These are phyloP conservation scores for Pseudogymnoascus destructans DNA, from an alignment of 2,329 filamentous ascomycete genomes.

Conservation along the genomic window DNA sequence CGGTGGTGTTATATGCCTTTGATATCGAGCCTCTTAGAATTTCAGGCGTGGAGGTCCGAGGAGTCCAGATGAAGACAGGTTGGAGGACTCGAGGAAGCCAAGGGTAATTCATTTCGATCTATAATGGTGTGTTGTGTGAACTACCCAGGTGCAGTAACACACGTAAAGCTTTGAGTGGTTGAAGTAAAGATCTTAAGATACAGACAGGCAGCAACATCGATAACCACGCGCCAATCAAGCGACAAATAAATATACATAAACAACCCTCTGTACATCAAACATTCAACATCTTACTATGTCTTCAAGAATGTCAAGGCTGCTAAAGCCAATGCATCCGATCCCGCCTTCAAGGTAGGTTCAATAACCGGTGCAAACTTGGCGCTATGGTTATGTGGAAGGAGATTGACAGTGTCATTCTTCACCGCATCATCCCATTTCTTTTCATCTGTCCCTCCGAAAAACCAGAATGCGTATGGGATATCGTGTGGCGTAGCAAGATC, in stretches of 20 bases:
- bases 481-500: slow-evolving; percentile 15
- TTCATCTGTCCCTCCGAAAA: slow-evolving; percentile 40
- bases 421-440: slow-evolving; percentile 37
- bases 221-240: background rate
- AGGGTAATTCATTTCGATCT: background rate
- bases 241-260: background rate
- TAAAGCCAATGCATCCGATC: slow-evolving; percentile 37
- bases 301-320: slow-evolving; percentile 32
- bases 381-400: slow-evolving; percentile 45
- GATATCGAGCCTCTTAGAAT: no score
- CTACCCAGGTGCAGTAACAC: no score
- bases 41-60: slow-evolving; percentile 13
- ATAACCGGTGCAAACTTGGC: slow-evolving; percentile 45
- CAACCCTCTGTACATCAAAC: background rate
- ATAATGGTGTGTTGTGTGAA: background rate
- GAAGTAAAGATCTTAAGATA: background rate
- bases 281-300: no score
- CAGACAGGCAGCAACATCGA: background rate
- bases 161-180: background rate
- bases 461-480: slow-evolving; percentile 41
- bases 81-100: slow-evolving; percentile 11
- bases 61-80: slow-evolving; percentile 16
- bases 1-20: no score
- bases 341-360: slow-evolving; percentile 42
- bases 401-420: slow-evolving; percentile 24